These are phyloP conservation scores for Dothideomycetidae sp. DNA, from an alignment of 2,329 filamentous ascomycete species.

Conservation along the genomic window DNA sequence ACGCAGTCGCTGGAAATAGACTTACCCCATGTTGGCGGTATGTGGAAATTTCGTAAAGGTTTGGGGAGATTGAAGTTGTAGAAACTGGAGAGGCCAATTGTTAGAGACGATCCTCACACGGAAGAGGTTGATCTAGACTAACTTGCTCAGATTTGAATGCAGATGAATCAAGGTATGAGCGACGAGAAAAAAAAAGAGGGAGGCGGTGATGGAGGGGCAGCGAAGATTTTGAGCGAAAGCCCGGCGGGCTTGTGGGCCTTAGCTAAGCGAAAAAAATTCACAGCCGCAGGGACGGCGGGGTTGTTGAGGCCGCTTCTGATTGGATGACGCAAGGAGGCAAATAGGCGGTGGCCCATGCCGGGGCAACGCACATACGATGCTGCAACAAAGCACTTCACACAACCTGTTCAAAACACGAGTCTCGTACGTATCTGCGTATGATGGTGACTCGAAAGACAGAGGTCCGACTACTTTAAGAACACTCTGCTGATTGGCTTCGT, in stretches of 20 bases:
- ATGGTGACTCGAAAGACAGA: no score
- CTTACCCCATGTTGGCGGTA: constrained; percentile 47
- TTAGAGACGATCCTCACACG: neutral
- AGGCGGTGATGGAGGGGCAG: constrained; percentile 12
- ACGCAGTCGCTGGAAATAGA: constrained; percentile 12
- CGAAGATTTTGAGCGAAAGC: constrained; percentile 13
- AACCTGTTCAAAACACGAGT: no score
- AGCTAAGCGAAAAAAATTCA: constrained; percentile 9
- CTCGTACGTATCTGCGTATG: no score
- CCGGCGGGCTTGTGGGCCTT: constrained; percentile 11
- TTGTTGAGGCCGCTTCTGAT: constrained; percentile 1
- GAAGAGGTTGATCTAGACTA: neutral
- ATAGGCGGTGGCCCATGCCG: neutral
- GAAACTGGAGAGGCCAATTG: constrained; percentile 16
- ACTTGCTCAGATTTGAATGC: constrained; percentile 17
- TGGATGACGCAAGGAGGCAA: neutral
- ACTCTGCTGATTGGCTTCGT: no score
- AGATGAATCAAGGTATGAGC: constrained; percentile 18
- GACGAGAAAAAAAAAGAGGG: constrained; percentile 11
- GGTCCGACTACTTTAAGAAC: no score
- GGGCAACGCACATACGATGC: no score
- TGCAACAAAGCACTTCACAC: no score
- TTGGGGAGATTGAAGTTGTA: constrained; percentile 18
- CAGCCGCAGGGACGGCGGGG: constrained; percentile 6
- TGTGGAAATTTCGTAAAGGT: constrained; percentile 18